Conservation (phyloP, 1,139 yeast species). For the Williopsis jadinii region DNA sequence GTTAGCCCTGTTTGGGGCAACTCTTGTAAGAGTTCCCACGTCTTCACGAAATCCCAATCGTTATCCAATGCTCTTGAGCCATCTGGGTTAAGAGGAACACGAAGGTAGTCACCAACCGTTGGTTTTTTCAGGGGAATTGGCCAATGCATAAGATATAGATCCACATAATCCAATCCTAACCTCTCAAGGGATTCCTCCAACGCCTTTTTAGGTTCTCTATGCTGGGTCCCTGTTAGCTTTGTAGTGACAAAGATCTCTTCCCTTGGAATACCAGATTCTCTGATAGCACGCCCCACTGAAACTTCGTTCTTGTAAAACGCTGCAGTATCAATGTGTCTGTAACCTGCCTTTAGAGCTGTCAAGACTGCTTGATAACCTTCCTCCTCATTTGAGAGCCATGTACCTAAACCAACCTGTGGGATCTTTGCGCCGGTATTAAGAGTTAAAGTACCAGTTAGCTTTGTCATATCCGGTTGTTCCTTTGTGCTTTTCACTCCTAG, state of each 20-base stretch:
- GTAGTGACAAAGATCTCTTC: conserved; percentile 72
- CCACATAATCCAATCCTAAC: conserved; percentile 74
- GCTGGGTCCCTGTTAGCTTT: conserved; percentile 68
- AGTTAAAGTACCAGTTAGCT: conserved; percentile 3
- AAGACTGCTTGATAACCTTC: conserved; percentile 58
- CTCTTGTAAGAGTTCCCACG: conserved; percentile 66
- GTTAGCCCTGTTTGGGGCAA: conserved; percentile 50
- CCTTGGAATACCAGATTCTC: conserved; percentile 61
- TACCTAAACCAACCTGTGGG: conserved; percentile 71
- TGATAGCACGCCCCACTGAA: conserved; percentile 61
- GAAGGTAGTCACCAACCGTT: background rate
- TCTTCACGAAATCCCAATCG: conserved; percentile 52
- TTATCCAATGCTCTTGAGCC: conserved; percentile 38
- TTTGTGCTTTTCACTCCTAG: no score
- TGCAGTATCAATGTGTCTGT: conserved; percentile 78
- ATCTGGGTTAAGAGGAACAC: conserved; percentile 34
- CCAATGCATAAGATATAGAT: conserved; percentile 83
- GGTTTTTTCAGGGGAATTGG: conserved; percentile 50
- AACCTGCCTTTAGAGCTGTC: conserved; percentile 61
- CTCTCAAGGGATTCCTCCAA: conserved; percentile 56
- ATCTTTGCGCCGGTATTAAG: conserved; percentile 58
- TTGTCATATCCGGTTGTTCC: background rate
- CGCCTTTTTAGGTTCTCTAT: conserved; percentile 30
- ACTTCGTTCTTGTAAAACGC: conserved; percentile 60
- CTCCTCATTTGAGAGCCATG: conserved; percentile 59